phyloP scores from a whole-genome alignment of 2,329 filamentous ascomycete species.

The Hymenoscyphus albidus region DNA sequence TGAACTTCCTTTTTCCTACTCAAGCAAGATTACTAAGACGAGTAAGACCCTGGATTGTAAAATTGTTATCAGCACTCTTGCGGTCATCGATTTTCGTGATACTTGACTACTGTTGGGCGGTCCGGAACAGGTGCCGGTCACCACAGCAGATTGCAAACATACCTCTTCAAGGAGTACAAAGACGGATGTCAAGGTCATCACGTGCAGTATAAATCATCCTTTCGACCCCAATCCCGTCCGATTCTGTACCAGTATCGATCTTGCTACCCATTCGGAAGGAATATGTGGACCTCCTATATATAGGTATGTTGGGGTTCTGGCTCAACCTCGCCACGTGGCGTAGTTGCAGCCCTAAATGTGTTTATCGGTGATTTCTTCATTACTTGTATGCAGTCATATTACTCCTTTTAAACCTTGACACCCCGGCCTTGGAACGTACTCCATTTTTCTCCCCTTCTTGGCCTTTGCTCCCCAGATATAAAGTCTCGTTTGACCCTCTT shows the following conservation, averaged over 20 bases:
- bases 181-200: neutral
- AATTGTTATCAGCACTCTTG: neutral
- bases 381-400: slow-evolving; percentile 12
- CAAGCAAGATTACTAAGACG: neutral
- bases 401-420: neutral
- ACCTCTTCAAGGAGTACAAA: no score
- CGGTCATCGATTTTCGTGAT: neutral
- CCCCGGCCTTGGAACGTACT: neutral
- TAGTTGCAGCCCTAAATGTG: slow-evolving; percentile 14
- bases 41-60: neutral
- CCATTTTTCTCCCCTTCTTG: neutral
- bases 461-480: slow-evolving; percentile 8
- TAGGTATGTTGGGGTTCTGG: slow-evolving; percentile 9
- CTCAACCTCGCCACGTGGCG: slow-evolving; percentile 16
- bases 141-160: neutral
- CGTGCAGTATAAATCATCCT: slow-evolving; percentile 2
- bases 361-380: slow-evolving; percentile 6
- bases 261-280: neutral
- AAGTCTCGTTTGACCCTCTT: slow-evolving; percentile 5
- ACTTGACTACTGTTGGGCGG: neutral
- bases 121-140: slow-evolving; percentile 3
- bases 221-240: neutral
- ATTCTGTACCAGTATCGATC: slow-evolving; percentile 4
- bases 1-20: neutral
- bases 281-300: slow-evolving; percentile 10